Evolutionary conservation across 169 alveolate species (phyloP).

Genomic region (Plasmodium blacklocki): DNA sequence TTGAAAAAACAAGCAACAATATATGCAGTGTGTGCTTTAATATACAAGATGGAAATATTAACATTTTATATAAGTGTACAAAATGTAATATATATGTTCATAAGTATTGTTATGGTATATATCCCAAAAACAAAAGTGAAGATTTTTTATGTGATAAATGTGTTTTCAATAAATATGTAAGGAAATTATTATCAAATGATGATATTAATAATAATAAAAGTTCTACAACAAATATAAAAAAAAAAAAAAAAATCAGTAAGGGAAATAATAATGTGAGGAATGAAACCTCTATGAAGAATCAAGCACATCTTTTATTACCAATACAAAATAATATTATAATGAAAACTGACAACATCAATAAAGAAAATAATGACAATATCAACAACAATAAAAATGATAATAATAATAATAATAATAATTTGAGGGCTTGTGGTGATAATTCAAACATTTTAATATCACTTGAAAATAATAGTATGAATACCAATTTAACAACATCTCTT

Average conservation of each 20-base stretch:
- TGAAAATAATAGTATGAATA: not conserved
- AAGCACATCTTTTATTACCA: no score
- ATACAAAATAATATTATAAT: no score
- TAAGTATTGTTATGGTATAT: constrained; percentile 60
- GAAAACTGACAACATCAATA: not conserved
- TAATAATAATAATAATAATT: not conserved
- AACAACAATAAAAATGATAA: constrained; percentile 1
- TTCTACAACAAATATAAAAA: constrained; percentile 5
- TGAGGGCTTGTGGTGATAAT: not conserved
- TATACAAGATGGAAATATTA: constrained; percentile 25
- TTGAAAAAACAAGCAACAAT: not conserved
- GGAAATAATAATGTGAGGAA: not conserved
- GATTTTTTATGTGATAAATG: constrained; percentile 68
- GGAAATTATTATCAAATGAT: not conserved
- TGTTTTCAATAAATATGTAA: constrained; percentile 7
- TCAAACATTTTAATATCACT: not conserved
- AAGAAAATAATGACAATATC: not conserved
- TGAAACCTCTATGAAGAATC: not conserved
- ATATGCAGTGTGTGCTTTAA: constrained; percentile 57
- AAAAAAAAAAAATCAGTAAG: constrained; percentile 19
- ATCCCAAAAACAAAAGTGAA: constrained; percentile 42
- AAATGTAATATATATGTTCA: constrained; percentile 35
- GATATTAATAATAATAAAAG: not conserved
- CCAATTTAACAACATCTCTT: not conserved
- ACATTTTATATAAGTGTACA: constrained; percentile 33